Evolutionary conservation across 306 rosid genomes (phyloP).

Genomic region (Gastrolobium villosum): DNA sequence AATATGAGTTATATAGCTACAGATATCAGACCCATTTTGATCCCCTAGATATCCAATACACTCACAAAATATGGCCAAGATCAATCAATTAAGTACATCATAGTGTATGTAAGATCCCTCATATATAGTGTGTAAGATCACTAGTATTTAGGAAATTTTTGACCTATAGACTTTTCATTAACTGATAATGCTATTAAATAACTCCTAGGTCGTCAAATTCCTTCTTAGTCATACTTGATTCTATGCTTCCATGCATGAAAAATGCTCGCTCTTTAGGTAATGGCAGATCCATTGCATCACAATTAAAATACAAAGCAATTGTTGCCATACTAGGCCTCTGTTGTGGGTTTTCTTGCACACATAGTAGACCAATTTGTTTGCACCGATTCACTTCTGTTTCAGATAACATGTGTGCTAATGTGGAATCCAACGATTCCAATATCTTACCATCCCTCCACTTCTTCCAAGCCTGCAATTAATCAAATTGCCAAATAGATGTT

Average conservation of each 20-base stretch:
- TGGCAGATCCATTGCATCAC: conserved; percentile 38
- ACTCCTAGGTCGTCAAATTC: not conserved
- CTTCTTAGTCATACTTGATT: conserved; percentile 22
- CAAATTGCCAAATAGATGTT: not conserved
- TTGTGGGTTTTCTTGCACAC: conserved; percentile 50
- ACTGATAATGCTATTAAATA: not conserved
- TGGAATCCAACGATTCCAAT: conserved; percentile 42
- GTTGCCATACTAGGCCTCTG: conserved; percentile 46
- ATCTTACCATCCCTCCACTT: conserved; percentile 37
- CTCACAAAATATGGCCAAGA: too few relatives aligned
- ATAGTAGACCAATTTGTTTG: conserved; percentile 43
- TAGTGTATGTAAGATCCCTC: too few relatives aligned
- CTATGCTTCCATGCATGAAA: conserved; percentile 42
- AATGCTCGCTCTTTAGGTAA: conserved; percentile 43
- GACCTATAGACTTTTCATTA: not conserved
- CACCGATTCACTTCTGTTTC: conserved; percentile 43
- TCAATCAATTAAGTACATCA: too few relatives aligned
- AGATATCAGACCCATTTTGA: too few relatives aligned
- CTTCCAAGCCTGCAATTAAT: conserved; percentile 46
- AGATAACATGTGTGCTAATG: conserved; percentile 31
- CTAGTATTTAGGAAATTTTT: too few relatives aligned
- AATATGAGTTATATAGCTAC: too few relatives aligned
- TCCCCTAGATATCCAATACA: too few relatives aligned
- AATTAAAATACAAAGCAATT: conserved; percentile 46
- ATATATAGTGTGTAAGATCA: too few relatives aligned